phyloP scores from a whole-genome alignment of 768 basidiomycete genomes.

The Cystofilobasidium bisporidii region DNA sequence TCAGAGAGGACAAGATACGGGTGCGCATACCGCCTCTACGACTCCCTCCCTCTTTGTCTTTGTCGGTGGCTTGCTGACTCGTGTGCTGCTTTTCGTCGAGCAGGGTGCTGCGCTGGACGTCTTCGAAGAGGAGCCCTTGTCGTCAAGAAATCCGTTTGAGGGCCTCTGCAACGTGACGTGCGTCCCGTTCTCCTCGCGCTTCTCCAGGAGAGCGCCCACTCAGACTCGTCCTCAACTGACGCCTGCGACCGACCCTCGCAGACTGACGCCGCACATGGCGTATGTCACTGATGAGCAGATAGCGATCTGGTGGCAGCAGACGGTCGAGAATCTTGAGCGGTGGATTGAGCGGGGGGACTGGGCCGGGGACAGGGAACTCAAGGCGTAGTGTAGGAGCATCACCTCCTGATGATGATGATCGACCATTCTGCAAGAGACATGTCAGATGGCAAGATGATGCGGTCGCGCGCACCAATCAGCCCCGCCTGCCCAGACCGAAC shows the following conservation, averaged over 20 bases:
- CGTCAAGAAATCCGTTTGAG: constrained; percentile 10
- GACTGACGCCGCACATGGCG: constrained; percentile 24
- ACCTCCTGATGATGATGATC: too few relatives aligned
- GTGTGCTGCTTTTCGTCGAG: too few relatives aligned
- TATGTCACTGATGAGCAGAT: constrained; percentile 17
- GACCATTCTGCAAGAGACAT: background rate
- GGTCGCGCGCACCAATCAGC: too few relatives aligned
- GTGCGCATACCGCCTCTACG: background rate
- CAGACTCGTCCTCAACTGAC: too few relatives aligned
- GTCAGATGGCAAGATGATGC: too few relatives aligned
- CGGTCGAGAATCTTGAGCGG: constrained; percentile 16
- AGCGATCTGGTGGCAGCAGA: constrained; percentile 16
- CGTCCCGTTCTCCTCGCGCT: background rate
- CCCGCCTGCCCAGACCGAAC: background rate
- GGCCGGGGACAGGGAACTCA: constrained; percentile 7
- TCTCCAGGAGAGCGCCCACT: too few relatives aligned
- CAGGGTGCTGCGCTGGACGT: constrained; percentile 25
- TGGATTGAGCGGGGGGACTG: constrained; percentile 9
- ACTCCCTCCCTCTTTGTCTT: too few relatives aligned
- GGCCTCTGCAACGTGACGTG: constrained; percentile 15
- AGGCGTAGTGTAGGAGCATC: background rate
- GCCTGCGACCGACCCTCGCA: background rate
- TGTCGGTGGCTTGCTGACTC: too few relatives aligned
- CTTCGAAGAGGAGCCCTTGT: constrained; percentile 18
- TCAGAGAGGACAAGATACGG: constrained; percentile 45